Base-by-base conservation (phyloP, 257 asterid genomes). In the Solanum peruvianum region DNA sequence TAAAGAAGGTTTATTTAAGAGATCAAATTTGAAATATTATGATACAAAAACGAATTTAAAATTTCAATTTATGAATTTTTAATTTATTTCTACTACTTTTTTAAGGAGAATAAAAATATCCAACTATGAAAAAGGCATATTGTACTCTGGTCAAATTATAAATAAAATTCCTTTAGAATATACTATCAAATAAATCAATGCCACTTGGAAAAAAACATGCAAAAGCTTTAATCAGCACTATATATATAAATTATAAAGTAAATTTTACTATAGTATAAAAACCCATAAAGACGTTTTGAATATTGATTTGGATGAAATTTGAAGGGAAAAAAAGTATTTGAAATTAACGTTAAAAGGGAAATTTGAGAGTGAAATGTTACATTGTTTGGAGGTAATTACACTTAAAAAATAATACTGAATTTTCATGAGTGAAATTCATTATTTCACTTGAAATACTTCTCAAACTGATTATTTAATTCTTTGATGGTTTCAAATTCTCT, bases 21-120 rank as follows among this genome's bases (percentile, higher is more conserved):
- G 2, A 6, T 60, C 29, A 9, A 60, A 60, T 60, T 27, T 21
- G 23, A 21, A 1, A 15, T 0, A 3, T 62, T 25, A 3, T 0
- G 0, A 21, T 10, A 9, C 0, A 62, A 2, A 67, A 6, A 12
- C 0, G 1, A 2, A 67, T 6, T 47, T 0, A 4, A 27, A 11
- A 27, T 6, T 27, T 66, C 0, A 66, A 29, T 66, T 71, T 71
- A 71, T 18, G 15, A 9, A 9, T 18, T 35, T 4, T 33, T 3
- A 18, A 20, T 35, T 3, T 52, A 52, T 52, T 52, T 52, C 10
- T 52, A 2, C 62, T 52, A 16, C 62, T 52, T 16, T 52, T 52
- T 0, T 52, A 44, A 45, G 11, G 14, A 39, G 25, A 12, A 11
- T 75, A n/a, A 39, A 75, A 41, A 23, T 7, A 12, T 44, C 56